Conservation (phyloP, 148 eudicot genomes). For the Simmondsia chinensis region DNA sequence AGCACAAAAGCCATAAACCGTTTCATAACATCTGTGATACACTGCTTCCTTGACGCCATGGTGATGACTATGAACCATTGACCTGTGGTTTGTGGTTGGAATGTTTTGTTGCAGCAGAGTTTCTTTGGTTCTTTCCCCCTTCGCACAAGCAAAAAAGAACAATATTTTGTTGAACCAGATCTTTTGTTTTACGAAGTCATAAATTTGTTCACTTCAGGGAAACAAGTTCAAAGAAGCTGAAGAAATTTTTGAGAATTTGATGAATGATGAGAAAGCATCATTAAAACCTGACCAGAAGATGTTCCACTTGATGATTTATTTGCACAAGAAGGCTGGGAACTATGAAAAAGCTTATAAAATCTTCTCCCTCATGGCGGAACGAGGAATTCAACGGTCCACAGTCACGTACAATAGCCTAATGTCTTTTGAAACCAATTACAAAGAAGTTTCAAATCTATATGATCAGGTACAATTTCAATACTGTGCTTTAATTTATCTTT, state of each 20-base stretch:
- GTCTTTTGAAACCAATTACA: constrained; percentile 85
- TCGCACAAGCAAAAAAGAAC: no score
- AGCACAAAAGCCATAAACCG: no score
- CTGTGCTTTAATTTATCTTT: background rate
- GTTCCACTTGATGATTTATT: constrained; percentile 98
- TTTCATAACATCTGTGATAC: no score
- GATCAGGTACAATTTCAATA: constrained; percentile 57
- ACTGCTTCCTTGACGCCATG: no score
- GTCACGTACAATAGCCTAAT: constrained; percentile 90
- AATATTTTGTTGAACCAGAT: no score
- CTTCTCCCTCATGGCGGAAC: constrained; percentile 63
- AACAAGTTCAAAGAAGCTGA: constrained; percentile 78
- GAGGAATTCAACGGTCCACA: constrained; percentile 63
- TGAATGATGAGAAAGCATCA: constrained; percentile 50
- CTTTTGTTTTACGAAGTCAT: constrained; percentile 11
- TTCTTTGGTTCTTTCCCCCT: background rate
- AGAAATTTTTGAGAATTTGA: constrained; percentile 62
- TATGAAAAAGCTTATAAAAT: constrained; percentile 72
- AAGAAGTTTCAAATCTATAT: constrained; percentile 77
- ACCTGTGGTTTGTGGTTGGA: no score
- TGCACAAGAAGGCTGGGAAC: constrained; percentile 75
- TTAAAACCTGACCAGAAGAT: constrained; percentile 90
- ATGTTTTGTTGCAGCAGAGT: no score
- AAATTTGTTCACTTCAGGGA: constrained; percentile 41
- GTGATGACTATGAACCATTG: no score